A percentile compares a stretch with the other conserved stretches of the same genome.
phyloP scores from a whole-genome alignment of 345 rosid species.

The Erucastrum elatum region DNA sequence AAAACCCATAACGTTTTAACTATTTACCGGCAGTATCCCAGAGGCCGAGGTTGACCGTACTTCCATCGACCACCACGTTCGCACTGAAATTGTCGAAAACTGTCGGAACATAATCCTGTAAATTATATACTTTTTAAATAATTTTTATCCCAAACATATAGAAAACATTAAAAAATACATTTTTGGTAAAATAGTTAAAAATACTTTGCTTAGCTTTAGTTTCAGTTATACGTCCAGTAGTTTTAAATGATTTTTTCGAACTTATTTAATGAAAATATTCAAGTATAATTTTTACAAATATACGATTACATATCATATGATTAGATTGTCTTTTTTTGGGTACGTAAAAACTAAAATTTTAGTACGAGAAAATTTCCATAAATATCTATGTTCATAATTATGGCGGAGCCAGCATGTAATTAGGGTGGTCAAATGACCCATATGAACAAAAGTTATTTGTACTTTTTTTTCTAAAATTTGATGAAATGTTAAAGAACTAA shows the following conservation, averaged over 20 bases:
- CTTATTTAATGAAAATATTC: too few relatives aligned
- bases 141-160: not conserved
- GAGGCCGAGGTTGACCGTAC: not conserved
- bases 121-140: not conserved
- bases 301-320: too few relatives aligned
- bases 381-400: too few relatives aligned
- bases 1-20: not conserved
- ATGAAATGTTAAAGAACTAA: too few relatives aligned
- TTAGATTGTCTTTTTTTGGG: too few relatives aligned
- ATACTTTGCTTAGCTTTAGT: not conserved
- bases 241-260: too few relatives aligned
- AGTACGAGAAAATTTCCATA: too few relatives aligned
- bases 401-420: too few relatives aligned
- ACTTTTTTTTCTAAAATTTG: too few relatives aligned
- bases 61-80: conserved; percentile 7
- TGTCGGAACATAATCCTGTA: conserved; percentile 14
- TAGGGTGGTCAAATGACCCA: too few relatives aligned
- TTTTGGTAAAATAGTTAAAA: not conserved
- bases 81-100: conserved; percentile 10
- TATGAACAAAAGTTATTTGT: too few relatives aligned
- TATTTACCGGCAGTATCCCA: conserved; percentile 14
- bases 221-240: not conserved
- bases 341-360: not conserved
- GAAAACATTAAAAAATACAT: not conserved
- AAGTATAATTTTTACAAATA: too few relatives aligned